phyloP scores from a whole-genome alignment of 805 yeast genomes.

The Ogataea trehalophila region DNA sequence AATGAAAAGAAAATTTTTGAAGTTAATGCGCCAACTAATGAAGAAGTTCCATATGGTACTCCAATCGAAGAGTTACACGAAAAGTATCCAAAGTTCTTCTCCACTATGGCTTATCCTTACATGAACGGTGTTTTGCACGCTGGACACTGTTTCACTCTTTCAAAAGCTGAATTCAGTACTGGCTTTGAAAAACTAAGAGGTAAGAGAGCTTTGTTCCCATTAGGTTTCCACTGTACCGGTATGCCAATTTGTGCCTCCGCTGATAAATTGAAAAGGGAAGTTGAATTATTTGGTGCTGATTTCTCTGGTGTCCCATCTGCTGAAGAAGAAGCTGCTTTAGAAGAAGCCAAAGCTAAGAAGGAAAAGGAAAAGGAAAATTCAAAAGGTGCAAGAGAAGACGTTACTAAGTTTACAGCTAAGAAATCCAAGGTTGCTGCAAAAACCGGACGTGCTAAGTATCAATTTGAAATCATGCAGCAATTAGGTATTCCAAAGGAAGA shows the following conservation, averaged over 20 bases:
- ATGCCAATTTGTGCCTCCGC: constrained; percentile 97
- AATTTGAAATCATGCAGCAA: constrained; percentile 94
- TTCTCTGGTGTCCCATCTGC: constrained; percentile 65
- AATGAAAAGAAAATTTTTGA: constrained; percentile 81
- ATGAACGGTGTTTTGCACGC: constrained; percentile 99
- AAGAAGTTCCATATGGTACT: constrained; percentile 53
- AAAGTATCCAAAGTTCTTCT: constrained; percentile 79
- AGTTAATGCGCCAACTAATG: constrained; percentile 77
- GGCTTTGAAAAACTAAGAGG: constrained; percentile 97
- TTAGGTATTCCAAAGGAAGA: constrained; percentile 83
- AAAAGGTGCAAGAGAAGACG: constrained; percentile 57
- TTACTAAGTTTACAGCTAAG: constrained; percentile 86
- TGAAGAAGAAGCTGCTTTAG: constrained; percentile 45
- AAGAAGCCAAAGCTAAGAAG: constrained; percentile 23
- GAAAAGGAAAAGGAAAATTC: constrained; percentile 28
- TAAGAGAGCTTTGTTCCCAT: constrained; percentile 85
- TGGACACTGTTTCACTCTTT: constrained; percentile 93
- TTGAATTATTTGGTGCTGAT: constrained; percentile 83
- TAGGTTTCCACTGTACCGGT: constrained; percentile 99
- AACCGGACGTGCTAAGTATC: constrained; percentile 90
- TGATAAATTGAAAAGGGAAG: constrained; percentile 88
- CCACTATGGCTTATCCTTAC: constrained; percentile 97
- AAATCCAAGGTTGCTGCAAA: constrained; percentile 93
- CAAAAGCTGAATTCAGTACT: constrained; percentile 86
- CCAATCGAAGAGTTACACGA: constrained; percentile 66